Conservation (phyloP, 306 rosid genomes). For the Quercus aquifolioides region DNA sequence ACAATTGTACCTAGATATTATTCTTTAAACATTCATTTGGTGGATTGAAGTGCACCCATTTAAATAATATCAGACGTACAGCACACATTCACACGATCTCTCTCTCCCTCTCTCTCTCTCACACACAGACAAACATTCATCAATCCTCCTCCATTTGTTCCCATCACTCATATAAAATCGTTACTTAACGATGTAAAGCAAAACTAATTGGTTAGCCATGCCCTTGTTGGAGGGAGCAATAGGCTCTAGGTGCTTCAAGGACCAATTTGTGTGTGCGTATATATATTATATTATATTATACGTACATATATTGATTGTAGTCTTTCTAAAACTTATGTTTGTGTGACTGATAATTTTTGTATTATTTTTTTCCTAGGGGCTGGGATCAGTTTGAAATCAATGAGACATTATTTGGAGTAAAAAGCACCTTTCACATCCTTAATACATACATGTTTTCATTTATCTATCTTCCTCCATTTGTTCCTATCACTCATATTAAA, state of each 20-base stretch:
- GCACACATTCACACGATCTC: too few relatives aligned
- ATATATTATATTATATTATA: too few relatives aligned
- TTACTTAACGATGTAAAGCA: neutral
- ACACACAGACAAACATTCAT: too few relatives aligned
- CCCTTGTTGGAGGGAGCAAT: neutral
- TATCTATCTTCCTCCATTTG: neutral
- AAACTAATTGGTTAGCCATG: neutral
- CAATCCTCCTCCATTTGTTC: neutral
- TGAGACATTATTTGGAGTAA: slow-evolving; percentile 80
- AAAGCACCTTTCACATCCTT: slow-evolving; percentile 54
- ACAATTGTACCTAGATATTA: neutral
- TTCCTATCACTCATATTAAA: neutral
- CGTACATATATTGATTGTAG: too few relatives aligned
- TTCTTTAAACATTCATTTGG: neutral
- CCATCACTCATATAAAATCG: neutral
- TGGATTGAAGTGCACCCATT: neutral
- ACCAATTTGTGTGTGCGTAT: neutral
- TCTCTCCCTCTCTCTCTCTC: too few relatives aligned
- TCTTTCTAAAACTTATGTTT: slow-evolving; percentile 6
- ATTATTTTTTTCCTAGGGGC: slow-evolving; percentile 41
- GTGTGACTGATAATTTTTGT: neutral
- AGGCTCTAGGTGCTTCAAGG: neutral
- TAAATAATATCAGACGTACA: neutral
- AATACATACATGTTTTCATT: too few relatives aligned
- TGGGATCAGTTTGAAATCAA: slow-evolving; percentile 96